phyloP scores from a whole-genome alignment of 495 filamentous ascomycete species.

The Physcia stellaris region DNA sequence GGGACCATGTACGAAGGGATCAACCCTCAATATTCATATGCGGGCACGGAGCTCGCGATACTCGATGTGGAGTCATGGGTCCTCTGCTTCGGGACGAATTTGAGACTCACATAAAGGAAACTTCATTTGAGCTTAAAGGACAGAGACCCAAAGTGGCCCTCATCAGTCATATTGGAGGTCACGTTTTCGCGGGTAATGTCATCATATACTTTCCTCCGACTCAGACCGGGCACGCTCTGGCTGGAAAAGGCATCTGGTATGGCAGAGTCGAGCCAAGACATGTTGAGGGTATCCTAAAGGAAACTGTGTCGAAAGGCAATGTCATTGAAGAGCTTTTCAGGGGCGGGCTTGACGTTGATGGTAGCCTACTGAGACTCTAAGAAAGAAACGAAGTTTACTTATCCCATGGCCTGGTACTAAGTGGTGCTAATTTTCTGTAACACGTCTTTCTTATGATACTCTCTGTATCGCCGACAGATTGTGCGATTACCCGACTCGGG shows the following conservation, averaged over 20 bases:
- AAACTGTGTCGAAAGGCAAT: constrained; percentile 61
- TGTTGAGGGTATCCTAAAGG: constrained; percentile 71
- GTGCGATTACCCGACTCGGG: no score
- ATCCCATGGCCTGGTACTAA: no score
- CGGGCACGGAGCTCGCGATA: constrained; percentile 66
- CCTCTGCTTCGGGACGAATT: constrained; percentile 61
- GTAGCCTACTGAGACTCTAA: no score
- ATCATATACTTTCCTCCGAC: constrained; percentile 72
- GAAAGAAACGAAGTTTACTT: no score
- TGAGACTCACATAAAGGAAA: constrained; percentile 26
- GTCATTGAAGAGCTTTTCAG: constrained; percentile 63
- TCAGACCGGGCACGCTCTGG: constrained; percentile 22
- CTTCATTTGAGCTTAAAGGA: not conserved
- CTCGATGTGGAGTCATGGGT: constrained; percentile 67
- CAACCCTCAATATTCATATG: constrained; percentile 54
- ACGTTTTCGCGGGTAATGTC: constrained; percentile 89
- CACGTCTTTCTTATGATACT: no score
- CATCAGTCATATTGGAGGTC: constrained; percentile 83
- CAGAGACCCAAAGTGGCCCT: constrained; percentile 29
- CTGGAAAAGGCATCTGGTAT: constrained; percentile 86
- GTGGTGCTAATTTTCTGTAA: no score
- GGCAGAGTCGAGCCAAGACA: constrained; percentile 75
- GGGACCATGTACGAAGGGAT: no score
- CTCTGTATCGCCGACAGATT: no score
- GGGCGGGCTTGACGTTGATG: no score